A percentile compares a stretch with the other conserved stretches of the same genome.
Evolutionary conservation across 2,329 filamentous ascomycete species (phyloP).

Genomic region (Colletotrichum gigasporum): DNA sequence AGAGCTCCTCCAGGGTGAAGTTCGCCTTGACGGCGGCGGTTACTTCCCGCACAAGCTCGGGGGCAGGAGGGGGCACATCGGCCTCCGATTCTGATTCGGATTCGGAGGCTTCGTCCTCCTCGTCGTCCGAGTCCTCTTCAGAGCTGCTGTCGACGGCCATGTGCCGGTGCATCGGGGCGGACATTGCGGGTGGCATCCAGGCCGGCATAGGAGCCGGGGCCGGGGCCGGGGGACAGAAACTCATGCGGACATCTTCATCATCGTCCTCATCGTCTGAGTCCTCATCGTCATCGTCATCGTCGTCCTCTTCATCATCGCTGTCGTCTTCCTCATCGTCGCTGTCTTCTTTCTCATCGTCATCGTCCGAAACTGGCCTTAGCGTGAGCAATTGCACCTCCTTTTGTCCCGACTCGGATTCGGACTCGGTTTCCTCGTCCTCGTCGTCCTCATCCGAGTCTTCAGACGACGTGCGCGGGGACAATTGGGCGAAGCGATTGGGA

Average conservation of each 20-base stretch:
- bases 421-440: constrained; percentile 16
- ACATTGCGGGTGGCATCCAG: constrained; percentile 6
- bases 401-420: constrained; percentile 12
- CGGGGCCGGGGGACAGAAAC: background rate
- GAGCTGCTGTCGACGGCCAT: constrained; percentile 17
- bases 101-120: background rate
- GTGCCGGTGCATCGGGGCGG: background rate
- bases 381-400: background rate
- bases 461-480: constrained; percentile 42
- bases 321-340: constrained; percentile 8
- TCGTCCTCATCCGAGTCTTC: constrained; percentile 36
- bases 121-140: constrained; percentile 20
- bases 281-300: background rate
- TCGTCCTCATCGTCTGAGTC: constrained; percentile 11
- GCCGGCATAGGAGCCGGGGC: constrained; percentile 20
- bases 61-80: constrained; percentile 28
- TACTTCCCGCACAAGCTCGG: background rate
- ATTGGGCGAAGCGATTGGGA: constrained; percentile 38
- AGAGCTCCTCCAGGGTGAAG: constrained; percentile 55
- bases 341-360: constrained; percentile 22
- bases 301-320: constrained; percentile 6
- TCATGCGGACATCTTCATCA: constrained; percentile 22
- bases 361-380: background rate
- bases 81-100: constrained; percentile 30
- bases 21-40: constrained; percentile 21